Base-by-base conservation (phyloP, 2,329 filamentous ascomycete species). In the Aspergillus floridensis region DNA sequence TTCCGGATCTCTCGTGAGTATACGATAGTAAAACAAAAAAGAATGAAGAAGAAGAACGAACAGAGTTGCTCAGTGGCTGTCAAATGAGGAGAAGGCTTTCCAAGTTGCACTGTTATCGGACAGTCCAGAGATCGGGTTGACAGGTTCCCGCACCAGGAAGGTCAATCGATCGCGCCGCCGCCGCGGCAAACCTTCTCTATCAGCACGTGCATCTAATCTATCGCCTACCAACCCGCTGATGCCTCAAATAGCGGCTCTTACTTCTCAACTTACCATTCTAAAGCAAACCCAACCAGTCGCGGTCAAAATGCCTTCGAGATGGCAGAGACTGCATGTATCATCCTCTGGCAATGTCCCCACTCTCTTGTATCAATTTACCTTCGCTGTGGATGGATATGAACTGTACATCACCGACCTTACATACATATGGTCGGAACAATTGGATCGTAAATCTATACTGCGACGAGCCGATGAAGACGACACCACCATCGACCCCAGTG, bases 401-500 rank as follows among this genome's bases (percentile, higher is more conserved):
- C 69, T 88, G 21, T 77, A 78, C 62, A 68, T 88, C 21, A 87
- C 85, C 22, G 86, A 88, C 67, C 74, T 88, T 44, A 81, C 78
- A 62, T 76, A 80, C 60, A 74, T 88, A 22, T 88, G 86, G 86
- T 76, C 76, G 29, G 83, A 86, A 68, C 72, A 70, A 19, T 65
- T 86, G 47, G 74, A 76, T 53, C 72, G 76, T 46, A 66, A 73
- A 44, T 73, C 77, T 12, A 81, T 88, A 35, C 66, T 83, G 24
- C 66, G 73, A 22, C 77, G 80, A 64, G 84, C 85, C 6, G 72
- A 77, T 21, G 69, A 79, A 12, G 72, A 77, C 54, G 76, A 79
- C 48, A 82, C 83, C 16, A 84, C 81, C 21, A 86, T 88, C 59
- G 86, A 88, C 69, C 84, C 86, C 2, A 82, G 79, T 65, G 82